Evolutionary conservation across 331 rosid genomes (phyloP).

Genomic region (Quercus tomentella): DNA sequence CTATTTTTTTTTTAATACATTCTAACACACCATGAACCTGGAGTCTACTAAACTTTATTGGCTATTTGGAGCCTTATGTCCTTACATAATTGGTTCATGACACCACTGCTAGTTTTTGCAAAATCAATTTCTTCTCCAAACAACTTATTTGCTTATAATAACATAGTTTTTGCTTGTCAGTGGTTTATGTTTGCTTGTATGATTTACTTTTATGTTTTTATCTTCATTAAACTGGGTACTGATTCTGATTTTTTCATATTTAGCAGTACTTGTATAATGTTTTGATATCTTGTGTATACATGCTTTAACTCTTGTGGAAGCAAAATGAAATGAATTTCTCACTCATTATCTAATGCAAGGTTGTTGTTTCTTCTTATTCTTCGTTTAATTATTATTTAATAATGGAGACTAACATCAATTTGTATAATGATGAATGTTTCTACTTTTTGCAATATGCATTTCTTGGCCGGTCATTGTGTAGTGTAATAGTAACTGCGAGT

Average conservation of each 20-base stretch:
- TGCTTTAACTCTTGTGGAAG: not conserved
- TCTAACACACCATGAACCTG: not conserved
- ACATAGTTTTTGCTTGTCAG: not conserved
- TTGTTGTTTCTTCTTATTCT: not conserved
- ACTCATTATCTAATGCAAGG: not conserved
- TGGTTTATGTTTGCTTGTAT: not conserved
- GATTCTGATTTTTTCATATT: not conserved
- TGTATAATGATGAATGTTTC: not conserved
- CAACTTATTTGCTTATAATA: not conserved
- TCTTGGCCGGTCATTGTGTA: not conserved
- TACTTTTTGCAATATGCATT: not conserved
- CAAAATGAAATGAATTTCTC: not conserved
- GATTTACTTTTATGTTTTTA: not conserved
- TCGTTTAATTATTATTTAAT: not conserved
- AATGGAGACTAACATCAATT: not conserved
- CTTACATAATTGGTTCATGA: too few species aligned
- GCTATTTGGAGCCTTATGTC: not conserved
- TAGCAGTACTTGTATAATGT: not conserved
- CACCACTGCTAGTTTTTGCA: not conserved
- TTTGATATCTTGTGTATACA: not conserved
- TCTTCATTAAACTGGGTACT: not conserved
- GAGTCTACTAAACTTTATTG: not conserved
- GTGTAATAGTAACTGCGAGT: too few species aligned
- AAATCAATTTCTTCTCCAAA: not conserved
- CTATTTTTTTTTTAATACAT: not conserved